Base-by-base conservation (phyloP, 805 yeast genomes). In the Cyberlindnera americana region DNA sequence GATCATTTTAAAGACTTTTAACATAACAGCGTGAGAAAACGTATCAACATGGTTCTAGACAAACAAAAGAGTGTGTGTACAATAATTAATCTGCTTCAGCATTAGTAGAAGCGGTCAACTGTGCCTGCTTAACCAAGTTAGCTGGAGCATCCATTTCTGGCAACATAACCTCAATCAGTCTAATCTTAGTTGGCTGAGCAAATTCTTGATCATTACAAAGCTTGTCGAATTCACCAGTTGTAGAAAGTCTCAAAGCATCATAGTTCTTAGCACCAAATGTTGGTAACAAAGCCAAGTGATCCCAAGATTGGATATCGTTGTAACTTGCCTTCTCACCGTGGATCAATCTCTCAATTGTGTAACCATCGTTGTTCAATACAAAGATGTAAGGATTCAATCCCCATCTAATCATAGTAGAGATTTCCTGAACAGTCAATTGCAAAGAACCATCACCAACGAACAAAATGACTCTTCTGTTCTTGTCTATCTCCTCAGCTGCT, bases 401-500 rank as follows among this genome's bases (percentile, higher is more conserved):
- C 81, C 82, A 76, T 63, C 80, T 75, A 57, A 77, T 69, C 73
- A 78, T 73, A 49, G 84, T 80, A 40, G 83, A 77, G 57, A 81
- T 77, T 60, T 82, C 83, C 67, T 80, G 86, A 25, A 78, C 84
- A 12, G 88, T 80, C 63, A 81, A 71, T 66, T 81, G 88, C 54
- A 81, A 68, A 32, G 87, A 81, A 61, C 88, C 88, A 61, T 81
- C 88, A 67, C 88, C 88, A 50, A 79, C 75, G 59, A 81, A 81
- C 45, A 81, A 65, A 44, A 79, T 69, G 39, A 77, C 83, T 70
- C 87, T 75, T 63, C 70, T 77, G 44, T 59, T 57, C 49, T 78
- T 78, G 56, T 77, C 77, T 41, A 77, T 55, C 61, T 81, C 86
- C 56, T 75, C 74, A 49, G 81, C 77, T 19, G 84, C 86, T 64